Evolutionary conservation across 345 rosid species (phyloP), one percentile per base, ranked within the genome.

Genomic region (Pugionium dolabratum): DNA sequence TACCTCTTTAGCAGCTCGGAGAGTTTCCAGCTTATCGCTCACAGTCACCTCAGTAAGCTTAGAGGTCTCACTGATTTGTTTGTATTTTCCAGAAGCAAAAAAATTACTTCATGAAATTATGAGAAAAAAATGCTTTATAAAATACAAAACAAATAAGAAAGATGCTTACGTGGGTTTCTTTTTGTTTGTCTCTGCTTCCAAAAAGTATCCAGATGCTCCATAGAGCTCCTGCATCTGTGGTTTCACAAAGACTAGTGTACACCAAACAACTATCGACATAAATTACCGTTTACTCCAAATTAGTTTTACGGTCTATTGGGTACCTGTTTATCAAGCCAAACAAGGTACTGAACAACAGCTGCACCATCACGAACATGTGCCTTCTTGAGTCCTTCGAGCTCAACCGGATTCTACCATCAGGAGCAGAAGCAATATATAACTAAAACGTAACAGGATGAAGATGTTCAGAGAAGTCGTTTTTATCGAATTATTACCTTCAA

Each of bases 311-410:
- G 0, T 10, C 31, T 39, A 35, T 45, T 36, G 29, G 8, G 33
- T 77, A 88, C 97, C 90, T 87, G 92, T 62, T 79, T 79, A 74
- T 92, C 98, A 46, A 92, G 85, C 98, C 98, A 91, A 55, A 70
- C 87, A 71, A 94, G 89, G 85, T 73, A 94, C 68, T 90, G 96
- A 75, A 94, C 99, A 76, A 90, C 91, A 79, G 95, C 93, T 56
- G 96, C 97, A 75, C 99, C 97, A 84, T 95, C 99, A 31, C 97
- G 90, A 61, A 91, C 70, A 59, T 95, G 99, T 27, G 97, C 88
- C 37, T 87, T 89, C 80, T 72, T 87, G 34, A 95, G 65, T 67
- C 99, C 97, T 36, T 88, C 89, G 65, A 91, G 75, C 81, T 95
- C 99, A 77, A 83, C 85, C 1, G 94, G 86, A 60, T 95, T 95